Evolutionary conservation across 179 eudicot genomes (phyloP), one percentile per base, ranked within the genome.

Genomic region (Heliamphora ciliata): DNA sequence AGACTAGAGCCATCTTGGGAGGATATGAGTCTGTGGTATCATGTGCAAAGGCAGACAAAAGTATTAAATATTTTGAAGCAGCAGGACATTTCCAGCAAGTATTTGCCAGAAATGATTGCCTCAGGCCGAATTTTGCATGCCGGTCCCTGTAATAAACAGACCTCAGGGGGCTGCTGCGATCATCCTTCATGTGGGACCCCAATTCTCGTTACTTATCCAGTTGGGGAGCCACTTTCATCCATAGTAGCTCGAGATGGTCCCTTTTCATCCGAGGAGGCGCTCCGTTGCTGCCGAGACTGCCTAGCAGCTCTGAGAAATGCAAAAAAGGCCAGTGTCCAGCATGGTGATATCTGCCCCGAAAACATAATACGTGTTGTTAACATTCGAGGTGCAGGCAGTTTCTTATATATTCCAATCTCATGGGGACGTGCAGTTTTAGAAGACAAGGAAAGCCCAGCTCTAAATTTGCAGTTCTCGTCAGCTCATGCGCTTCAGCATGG

Each of bases 1-100:
- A 89, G 92, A 47, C 83, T 94, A 56, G 98, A 93, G 80, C 97
- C 96, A 7, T 91, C 94, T 31, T 92, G 93, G 93, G 97, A 94
- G 80, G 97, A 93, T 85, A 94, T 94, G 98, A 91, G 92, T 68
- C 87, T 93, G 18, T 94, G 98, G 98, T 94, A 94, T 87, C 98
- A 89, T 85, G 98, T 94, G 0, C 98, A 94, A 78, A 88, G 98
- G 87, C 98, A 94, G 80, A 93, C 94, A 48, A 94, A 94, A 87
- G 90, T 94, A 52, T 78, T 94, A 55, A 93, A 92, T 82, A 86
- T 93, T 51, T 84, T 94, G 18, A 89, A 88, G 74, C 93, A 94
- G 74, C 85, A 89, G 5, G 93, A 92, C 63, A 81, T 91, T 72
- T 89, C 93, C 0, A 87, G 92, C 87, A 91, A 87, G 65, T 81